Conservation (phyloP, 2,329 filamentous ascomycete species). For the Xylariaceae sp. region DNA sequence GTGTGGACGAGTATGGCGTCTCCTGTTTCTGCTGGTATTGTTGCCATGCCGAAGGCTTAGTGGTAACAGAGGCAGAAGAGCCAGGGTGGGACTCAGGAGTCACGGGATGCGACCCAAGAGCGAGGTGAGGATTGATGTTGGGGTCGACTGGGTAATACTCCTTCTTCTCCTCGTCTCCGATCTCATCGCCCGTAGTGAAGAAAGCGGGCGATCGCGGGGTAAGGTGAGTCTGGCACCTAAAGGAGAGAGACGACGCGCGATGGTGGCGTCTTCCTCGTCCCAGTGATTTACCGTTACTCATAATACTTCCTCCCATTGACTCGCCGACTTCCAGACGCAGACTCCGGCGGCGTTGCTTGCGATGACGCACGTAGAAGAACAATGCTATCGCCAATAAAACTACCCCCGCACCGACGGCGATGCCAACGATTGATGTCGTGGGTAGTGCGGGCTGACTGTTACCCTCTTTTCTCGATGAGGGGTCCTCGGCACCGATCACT, state of each 20-base stretch:
- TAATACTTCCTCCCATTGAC: slow-evolving; percentile 1
- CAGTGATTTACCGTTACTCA: too few relatives aligned
- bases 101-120: slow-evolving; percentile 21
- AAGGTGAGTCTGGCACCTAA: slow-evolving; percentile 45
- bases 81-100: slow-evolving; percentile 14
- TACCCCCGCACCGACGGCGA: slow-evolving; percentile 37
- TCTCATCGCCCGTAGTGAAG: slow-evolving; percentile 24
- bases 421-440: slow-evolving; percentile 39
- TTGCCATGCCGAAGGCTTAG: slow-evolving; percentile 1
- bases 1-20: slow-evolving; percentile 1
- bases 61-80: slow-evolving; percentile 9
- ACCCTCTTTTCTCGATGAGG: slow-evolving; percentile 20
- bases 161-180: slow-evolving; percentile 32
- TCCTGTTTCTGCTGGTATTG: not conserved
- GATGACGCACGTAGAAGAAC: slow-evolving; percentile 40
- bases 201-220: slow-evolving; percentile 36
- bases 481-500: slow-evolving; percentile 32
- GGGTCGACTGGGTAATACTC: too few relatives aligned
- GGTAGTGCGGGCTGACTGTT: slow-evolving; percentile 25
- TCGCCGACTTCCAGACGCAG: slow-evolving; percentile 25
- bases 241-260: slow-evolving; percentile 43
- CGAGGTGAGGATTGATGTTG: slow-evolving; percentile 7
- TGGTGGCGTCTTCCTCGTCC: slow-evolving; percentile 27
- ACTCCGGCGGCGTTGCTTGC: slow-evolving; percentile 38
- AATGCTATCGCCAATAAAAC: slow-evolving; percentile 35